These are phyloP conservation scores for Ilex aquifolium DNA, from an alignment of 257 asterid genomes.

Conservation along the genomic window DNA sequence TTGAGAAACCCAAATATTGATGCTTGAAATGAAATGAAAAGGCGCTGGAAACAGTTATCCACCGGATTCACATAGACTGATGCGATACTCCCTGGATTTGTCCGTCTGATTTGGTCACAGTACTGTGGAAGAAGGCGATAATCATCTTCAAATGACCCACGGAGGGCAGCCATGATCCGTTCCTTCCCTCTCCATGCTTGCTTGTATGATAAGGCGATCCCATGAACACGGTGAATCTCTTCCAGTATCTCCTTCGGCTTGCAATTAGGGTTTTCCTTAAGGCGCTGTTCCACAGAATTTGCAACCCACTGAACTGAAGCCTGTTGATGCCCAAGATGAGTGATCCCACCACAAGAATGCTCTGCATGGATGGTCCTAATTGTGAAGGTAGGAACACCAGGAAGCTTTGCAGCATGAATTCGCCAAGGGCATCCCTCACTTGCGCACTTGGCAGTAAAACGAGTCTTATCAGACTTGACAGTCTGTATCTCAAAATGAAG, in stretches of 20 bases:
- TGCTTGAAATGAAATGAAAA: slow-evolving; percentile 64
- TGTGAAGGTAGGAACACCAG: slow-evolving; percentile 62
- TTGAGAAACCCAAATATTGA: slow-evolving; percentile 61
- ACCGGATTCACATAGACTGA: slow-evolving; percentile 41
- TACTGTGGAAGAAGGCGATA: slow-evolving; percentile 62
- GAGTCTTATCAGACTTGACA: slow-evolving; percentile 63
- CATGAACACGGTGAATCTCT: slow-evolving; percentile 66
- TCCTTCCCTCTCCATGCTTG: slow-evolving; percentile 83
- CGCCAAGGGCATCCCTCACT: slow-evolving; percentile 76
- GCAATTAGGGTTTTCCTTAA: slow-evolving; percentile 56
- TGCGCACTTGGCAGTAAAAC: slow-evolving; percentile 73
- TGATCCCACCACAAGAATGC: slow-evolving; percentile 56
- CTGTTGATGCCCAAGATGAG: slow-evolving; percentile 69
- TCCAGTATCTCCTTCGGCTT: slow-evolving; percentile 69
- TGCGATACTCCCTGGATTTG: slow-evolving; percentile 74
- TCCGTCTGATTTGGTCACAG: slow-evolving; percentile 50
- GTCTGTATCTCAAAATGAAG: slow-evolving; percentile 71
- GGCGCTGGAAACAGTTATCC: slow-evolving; percentile 54
- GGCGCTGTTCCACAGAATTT: slow-evolving; percentile 47
- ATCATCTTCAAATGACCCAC: slow-evolving; percentile 68
- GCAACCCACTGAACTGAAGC: slow-evolving; percentile 84
- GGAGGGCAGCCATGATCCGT: slow-evolving; percentile 52
- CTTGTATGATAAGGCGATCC: slow-evolving; percentile 64
- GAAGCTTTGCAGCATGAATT: slow-evolving; percentile 67
- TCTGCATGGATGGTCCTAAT: slow-evolving; percentile 53